Percentiles rank a stretch among this genome's conserved stretches.
These are phyloP conservation scores for Glonium stellatum DNA, from an alignment of 495 filamentous ascomycete species.

Conservation along the genomic window DNA sequence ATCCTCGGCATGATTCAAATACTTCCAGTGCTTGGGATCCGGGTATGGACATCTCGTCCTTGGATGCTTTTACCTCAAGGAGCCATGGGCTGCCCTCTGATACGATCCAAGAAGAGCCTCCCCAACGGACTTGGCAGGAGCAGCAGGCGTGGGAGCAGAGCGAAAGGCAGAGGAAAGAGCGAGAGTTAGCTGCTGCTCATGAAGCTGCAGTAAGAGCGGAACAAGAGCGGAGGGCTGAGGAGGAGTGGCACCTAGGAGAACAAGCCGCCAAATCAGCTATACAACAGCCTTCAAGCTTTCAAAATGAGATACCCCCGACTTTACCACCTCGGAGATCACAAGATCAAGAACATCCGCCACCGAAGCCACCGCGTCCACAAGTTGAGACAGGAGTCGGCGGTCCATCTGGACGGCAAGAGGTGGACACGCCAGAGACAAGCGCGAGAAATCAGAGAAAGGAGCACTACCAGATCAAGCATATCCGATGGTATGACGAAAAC, in stretches of 20 bases:
- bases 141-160: conserved; percentile 28
- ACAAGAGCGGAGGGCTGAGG: conserved; percentile 23
- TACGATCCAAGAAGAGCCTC: conserved; percentile 6
- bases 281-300: neutral
- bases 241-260: conserved; percentile 27
- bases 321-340: conserved; percentile 19
- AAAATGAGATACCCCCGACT: conserved; percentile 16
- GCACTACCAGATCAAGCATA: conserved; percentile 64
- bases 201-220: conserved; percentile 25
- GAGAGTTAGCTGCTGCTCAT: conserved; percentile 13
- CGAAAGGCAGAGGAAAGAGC: conserved; percentile 24
- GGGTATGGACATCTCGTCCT: conserved; percentile 21
- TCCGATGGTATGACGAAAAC: conserved; percentile 53
- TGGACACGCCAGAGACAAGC: conserved; percentile 28
- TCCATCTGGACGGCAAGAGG: neutral
- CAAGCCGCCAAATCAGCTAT: conserved; percentile 13
- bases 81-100: conserved; percentile 21
- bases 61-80: conserved; percentile 22
- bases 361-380: conserved; percentile 26
- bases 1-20: conserved; percentile 17
- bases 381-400: conserved; percentile 2
- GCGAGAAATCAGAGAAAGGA: conserved; percentile 48
- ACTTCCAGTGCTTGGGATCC: conserved; percentile 14
- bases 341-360: conserved; percentile 21
- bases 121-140: conserved; percentile 25